Conservation (phyloP, 495 filamentous ascomycete species). For the Xeromyces bisporus region DNA sequence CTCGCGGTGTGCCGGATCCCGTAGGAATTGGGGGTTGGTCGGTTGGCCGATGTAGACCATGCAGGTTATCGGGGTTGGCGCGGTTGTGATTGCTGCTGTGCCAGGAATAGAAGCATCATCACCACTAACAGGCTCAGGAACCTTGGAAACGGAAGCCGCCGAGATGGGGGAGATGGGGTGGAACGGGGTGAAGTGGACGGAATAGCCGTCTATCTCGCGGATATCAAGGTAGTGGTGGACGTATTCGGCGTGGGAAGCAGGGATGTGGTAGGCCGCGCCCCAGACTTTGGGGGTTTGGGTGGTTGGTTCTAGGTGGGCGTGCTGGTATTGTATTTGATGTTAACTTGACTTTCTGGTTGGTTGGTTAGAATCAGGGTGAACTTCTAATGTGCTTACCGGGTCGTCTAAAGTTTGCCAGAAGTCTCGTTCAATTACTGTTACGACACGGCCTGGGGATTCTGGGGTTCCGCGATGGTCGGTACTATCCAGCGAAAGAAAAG, state of each 20-base stretch:
- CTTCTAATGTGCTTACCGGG: constrained; percentile 13
- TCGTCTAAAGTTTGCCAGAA: constrained; percentile 73
- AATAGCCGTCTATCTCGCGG: constrained; percentile 93
- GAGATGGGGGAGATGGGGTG: constrained; percentile 30
- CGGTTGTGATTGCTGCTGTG: not conserved
- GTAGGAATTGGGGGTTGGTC: constrained; percentile 78
- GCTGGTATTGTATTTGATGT: constrained; percentile 8
- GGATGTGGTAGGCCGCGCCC: constrained; percentile 89
- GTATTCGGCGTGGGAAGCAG: constrained; percentile 49
- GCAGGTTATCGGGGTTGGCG: constrained; percentile 25
- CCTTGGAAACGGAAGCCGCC: not conserved
- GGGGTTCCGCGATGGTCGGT: constrained; percentile 93
- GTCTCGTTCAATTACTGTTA: constrained; percentile 69
- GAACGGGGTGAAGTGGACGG: constrained; percentile 75
- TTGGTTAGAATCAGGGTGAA: no score
- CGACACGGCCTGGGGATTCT: constrained; percentile 71
- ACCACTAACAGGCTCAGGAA: no score
- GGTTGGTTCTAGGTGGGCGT: constrained; percentile 18
- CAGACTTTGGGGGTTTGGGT: constrained; percentile 50
- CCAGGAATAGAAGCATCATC: not conserved
- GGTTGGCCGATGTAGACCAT: constrained; percentile 94
- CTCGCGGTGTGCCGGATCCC: constrained; percentile 47
- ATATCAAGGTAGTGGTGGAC: constrained; percentile 88
- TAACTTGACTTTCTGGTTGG: no score
- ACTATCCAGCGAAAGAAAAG: constrained; percentile 15